These are phyloP conservation scores for Chytriomyces hyalinus DNA, from an alignment of 192 early-diverging fungal genomes.

Conservation along the genomic window DNA sequence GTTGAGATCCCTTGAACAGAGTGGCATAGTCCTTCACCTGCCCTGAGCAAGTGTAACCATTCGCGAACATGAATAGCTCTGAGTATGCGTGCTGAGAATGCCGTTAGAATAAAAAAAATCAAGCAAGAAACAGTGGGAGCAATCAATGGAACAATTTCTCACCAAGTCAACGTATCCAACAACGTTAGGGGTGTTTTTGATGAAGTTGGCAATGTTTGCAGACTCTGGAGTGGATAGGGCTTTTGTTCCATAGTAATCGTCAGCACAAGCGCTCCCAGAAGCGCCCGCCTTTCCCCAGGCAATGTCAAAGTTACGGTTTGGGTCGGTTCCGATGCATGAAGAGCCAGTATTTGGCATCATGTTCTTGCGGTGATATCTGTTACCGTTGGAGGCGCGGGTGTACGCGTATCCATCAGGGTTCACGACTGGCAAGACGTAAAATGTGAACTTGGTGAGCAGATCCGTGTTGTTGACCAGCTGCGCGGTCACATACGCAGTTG, in stretches of 20 bases:
- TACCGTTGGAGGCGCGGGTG: conserved; percentile 20
- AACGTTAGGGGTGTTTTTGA: conserved; percentile 43
- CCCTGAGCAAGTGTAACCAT: conserved; percentile 31
- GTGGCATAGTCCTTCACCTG: conserved; percentile 33
- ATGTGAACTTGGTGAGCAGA: conserved; percentile 53
- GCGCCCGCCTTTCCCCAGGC: conserved; percentile 56
- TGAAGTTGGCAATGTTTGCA: conserved; percentile 50
- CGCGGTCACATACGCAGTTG: conserved; percentile 47
- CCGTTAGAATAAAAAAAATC: background rate
- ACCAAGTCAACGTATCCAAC: conserved; percentile 50
- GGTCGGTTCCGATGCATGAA: conserved; percentile 48
- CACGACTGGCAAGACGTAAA: conserved; percentile 62
- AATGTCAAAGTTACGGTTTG: conserved; percentile 60
- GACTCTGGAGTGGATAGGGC: conserved; percentile 51
- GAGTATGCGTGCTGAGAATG: conserved; percentile 57
- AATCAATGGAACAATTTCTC: background rate
- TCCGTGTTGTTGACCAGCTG: conserved; percentile 41
- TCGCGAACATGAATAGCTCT: conserved; percentile 61
- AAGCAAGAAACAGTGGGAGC: background rate
- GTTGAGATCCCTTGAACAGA: conserved; percentile 16
- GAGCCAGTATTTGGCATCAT: conserved; percentile 53
- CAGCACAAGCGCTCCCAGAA: conserved; percentile 52
- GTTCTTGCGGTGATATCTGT: conserved; percentile 52
- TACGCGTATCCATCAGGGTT: conserved; percentile 68
- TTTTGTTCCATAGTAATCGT: conserved; percentile 51